Conservation (phyloP, 495 filamentous ascomycete species). For the Penicillium samsonianum region DNA sequence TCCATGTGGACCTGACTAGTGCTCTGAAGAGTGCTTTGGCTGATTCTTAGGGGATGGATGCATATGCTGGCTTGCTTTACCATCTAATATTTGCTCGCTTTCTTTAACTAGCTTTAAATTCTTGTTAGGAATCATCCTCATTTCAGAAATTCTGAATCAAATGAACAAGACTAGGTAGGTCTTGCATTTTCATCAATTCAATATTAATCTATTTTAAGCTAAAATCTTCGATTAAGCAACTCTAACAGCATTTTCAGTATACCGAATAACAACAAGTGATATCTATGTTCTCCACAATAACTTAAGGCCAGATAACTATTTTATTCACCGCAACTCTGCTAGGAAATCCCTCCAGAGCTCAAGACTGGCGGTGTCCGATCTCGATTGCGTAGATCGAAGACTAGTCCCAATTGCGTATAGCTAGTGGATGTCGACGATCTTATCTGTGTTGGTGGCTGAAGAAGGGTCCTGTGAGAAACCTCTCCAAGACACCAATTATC, state of each 20-base stretch:
- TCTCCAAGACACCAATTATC: neutral
- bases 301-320: too few relatives aligned
- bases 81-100: neutral
- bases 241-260: neutral
- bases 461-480: neutral
- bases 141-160: neutral
- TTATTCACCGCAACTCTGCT: neutral
- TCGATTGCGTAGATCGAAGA: neutral
- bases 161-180: neutral
- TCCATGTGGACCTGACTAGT: conserved; percentile 89
- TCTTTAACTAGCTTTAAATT: neutral
- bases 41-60: conserved; percentile 51
- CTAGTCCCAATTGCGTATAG: conserved; percentile 9
- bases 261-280: too few relatives aligned
- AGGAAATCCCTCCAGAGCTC: neutral
- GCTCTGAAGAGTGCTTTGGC: conserved; percentile 82
- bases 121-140: too few relatives aligned
- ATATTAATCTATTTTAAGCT: neutral
- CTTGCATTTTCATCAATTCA: neutral
- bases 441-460: conserved; percentile 7
- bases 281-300: neutral
- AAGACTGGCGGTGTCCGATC: conserved; percentile 10
- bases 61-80: neutral
- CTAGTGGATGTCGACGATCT: conserved; percentile 8
- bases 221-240: neutral